A percentile compares a stretch with the other conserved stretches of the same genome.
Conservation (phyloP, 1,139 yeast genomes). For the Candida sanyaensis region DNA sequence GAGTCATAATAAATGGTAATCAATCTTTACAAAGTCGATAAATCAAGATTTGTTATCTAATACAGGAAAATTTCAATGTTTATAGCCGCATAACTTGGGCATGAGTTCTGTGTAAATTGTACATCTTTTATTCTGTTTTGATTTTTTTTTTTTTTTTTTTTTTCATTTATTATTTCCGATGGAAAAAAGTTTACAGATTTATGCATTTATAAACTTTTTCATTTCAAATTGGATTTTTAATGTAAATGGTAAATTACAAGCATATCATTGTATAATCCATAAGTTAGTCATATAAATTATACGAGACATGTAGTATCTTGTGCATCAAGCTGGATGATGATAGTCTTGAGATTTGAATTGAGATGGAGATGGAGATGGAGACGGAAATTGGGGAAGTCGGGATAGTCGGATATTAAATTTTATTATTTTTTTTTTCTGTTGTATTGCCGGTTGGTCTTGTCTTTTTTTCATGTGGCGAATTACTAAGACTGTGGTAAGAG, state of each 20-base stretch:
- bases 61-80: not conserved
- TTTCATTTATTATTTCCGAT: not conserved
- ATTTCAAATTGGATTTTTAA: not conserved
- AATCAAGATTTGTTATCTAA: too few relatives aligned
- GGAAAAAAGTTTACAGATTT: not conserved
- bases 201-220: not conserved
- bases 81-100: not conserved
- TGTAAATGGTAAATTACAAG: not conserved
- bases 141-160: too few relatives aligned
- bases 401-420: not conserved
- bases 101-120: too few relatives aligned
- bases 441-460: not conserved
- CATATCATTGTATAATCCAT: not conserved
- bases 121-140: not conserved
- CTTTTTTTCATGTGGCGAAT: not conserved
- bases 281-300: too few relatives aligned
- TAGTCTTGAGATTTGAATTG: too few relatives aligned
- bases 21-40: too few relatives aligned
- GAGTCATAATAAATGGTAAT: too few relatives aligned
- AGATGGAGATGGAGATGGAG: not conserved
- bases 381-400: not conserved
- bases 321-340: too few relatives aligned
- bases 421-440: not conserved
- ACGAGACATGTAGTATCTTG: too few relatives aligned
- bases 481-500: too few relatives aligned